Evolutionary conservation across 352 stramenopile species (phyloP).

Genomic region (Aphanomyces astaci): DNA sequence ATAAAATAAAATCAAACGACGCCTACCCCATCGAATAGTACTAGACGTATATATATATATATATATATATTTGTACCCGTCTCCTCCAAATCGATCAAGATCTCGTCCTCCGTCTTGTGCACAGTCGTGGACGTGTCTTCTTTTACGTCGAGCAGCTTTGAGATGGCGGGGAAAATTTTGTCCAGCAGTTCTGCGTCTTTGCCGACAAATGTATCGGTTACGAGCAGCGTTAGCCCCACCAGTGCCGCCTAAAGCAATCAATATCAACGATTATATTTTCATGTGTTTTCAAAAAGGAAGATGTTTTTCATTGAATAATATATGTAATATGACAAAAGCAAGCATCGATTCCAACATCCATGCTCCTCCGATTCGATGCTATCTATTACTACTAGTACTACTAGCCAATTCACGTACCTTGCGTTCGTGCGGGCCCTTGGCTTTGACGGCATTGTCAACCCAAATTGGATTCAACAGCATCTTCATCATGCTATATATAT

Average conservation of each 20-base stretch:
- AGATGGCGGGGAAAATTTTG: constrained; percentile 35
- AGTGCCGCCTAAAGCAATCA: constrained; percentile 72
- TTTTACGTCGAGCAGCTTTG: constrained; percentile 58
- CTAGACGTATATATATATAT: too few relatives aligned
- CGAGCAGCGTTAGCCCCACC: constrained; percentile 56
- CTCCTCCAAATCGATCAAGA: constrained; percentile 63
- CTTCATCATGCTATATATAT: constrained; percentile 72
- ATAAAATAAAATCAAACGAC: too few relatives aligned
- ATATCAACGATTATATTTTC: too few relatives aligned
- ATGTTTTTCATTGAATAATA: too few relatives aligned
- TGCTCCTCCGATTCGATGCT: too few relatives aligned
- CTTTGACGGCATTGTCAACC: constrained; percentile 76
- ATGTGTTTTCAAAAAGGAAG: too few relatives aligned
- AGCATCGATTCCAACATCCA: too few relatives aligned
- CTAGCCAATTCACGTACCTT: constrained; percentile 41
- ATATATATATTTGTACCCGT: too few relatives aligned
- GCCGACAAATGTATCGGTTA: constrained; percentile 60
- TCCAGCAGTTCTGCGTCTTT: constrained; percentile 48
- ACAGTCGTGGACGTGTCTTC: constrained; percentile 40
- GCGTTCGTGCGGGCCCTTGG: constrained; percentile 36
- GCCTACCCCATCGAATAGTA: too few relatives aligned
- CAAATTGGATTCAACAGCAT: constrained; percentile 88
- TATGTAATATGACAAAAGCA: too few relatives aligned
- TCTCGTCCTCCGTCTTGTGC: constrained; percentile 76
- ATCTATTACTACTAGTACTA: too few relatives aligned